Percentiles rank a stretch among this genome's conserved stretches.
Conservation (phyloP, 2,329 filamentous ascomycete genomes). For the Ceratocystis colombiana region DNA sequence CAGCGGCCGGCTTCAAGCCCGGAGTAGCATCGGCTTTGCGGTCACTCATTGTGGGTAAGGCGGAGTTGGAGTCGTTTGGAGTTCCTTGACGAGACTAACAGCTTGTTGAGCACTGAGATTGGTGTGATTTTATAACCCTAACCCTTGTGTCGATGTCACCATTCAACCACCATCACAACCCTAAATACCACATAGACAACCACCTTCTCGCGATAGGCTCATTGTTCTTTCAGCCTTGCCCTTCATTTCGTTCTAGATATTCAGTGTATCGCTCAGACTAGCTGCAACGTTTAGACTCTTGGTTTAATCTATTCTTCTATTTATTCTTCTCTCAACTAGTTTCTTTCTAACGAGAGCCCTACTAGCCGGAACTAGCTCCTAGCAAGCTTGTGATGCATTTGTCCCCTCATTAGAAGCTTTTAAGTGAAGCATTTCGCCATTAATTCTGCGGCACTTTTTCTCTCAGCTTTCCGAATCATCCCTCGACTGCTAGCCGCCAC, state of each 20-base stretch:
- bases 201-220: neutral
- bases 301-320: too few species aligned
- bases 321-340: neutral
- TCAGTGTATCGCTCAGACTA: neutral
- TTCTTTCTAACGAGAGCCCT: neutral
- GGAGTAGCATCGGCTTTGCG: slow-evolving; percentile 8
- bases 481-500: neutral
- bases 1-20: slow-evolving; percentile 7
- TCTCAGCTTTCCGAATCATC: neutral
- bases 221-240: neutral
- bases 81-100: neutral
- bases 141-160: neutral
- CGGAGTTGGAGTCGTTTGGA: neutral
- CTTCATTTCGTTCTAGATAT: too few species aligned
- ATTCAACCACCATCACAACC: too few species aligned
- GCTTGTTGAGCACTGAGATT: neutral
- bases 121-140: neutral
- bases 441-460: neutral
- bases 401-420: slow-evolving; percentile 10
- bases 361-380: neutral
- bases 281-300: neutral
- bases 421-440: neutral
- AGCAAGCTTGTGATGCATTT: slow-evolving; percentile 6
- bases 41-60: slow-evolving; percentile 8
- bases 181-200: neutral